These are phyloP conservation scores for Elaeagnus macrophylla DNA, from an alignment of 306 rosid species.

Conservation along the genomic window DNA sequence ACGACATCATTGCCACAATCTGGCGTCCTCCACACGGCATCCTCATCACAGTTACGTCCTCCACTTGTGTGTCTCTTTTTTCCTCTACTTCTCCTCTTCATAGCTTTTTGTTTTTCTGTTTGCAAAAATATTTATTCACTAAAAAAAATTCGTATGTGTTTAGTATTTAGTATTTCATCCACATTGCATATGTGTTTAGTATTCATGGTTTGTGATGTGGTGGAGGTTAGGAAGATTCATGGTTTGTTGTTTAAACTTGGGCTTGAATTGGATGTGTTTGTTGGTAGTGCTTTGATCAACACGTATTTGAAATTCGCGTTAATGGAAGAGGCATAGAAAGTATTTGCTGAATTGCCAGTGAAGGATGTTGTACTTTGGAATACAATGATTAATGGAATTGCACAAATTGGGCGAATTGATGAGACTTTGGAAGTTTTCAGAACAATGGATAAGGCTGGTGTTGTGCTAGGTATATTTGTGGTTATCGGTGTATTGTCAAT, in stretches of 20 bases:
- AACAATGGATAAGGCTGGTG: constrained; percentile 44
- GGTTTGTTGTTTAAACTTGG: constrained; percentile 63
- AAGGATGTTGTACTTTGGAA: constrained; percentile 85
- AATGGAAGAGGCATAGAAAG: constrained; percentile 46
- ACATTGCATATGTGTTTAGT: too few species aligned
- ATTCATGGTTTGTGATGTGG: constrained; percentile 24
- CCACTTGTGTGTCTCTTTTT: too few species aligned
- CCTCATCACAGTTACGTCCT: too few species aligned
- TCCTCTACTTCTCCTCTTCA: too few species aligned
- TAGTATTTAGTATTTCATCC: too few species aligned
- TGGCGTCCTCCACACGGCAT: too few species aligned
- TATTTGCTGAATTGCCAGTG: constrained; percentile 56
- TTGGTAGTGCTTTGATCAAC: constrained; percentile 75
- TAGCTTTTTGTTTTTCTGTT: too few species aligned
- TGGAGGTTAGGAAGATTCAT: constrained; percentile 58
- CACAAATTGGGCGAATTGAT: constrained; percentile 49
- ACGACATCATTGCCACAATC: too few species aligned
- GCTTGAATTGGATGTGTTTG: constrained; percentile 61
- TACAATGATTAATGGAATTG: constrained; percentile 69
- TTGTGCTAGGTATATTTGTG: constrained; percentile 46
- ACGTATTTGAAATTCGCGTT: constrained; percentile 45
- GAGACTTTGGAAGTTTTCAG: constrained; percentile 58
- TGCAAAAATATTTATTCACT: too few species aligned
- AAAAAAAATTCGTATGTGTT: too few species aligned
- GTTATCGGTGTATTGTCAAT: constrained; percentile 66